These are phyloP conservation scores for Porpolomopsis calyptriformis DNA, from an alignment of 768 basidiomycete genomes.

Conservation along the genomic window DNA sequence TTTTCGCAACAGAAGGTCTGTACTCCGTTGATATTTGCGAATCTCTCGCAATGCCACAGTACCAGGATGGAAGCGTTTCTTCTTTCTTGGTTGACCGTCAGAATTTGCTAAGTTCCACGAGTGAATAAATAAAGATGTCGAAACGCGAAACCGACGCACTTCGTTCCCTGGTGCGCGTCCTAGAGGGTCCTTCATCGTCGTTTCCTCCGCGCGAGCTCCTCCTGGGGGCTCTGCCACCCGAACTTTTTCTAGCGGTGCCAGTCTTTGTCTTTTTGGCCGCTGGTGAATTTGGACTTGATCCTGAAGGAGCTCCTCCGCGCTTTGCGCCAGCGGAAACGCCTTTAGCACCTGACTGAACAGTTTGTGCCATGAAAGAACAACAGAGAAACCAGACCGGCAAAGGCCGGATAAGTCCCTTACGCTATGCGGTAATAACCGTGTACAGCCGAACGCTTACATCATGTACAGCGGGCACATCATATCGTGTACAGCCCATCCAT, in stretches of 20 bases:
- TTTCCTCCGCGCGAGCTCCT: background rate
- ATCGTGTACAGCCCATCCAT: background rate
- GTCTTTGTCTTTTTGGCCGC: conserved; percentile 39
- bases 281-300: conserved; percentile 37
- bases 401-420: background rate
- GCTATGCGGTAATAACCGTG: background rate
- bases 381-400: conserved; percentile 1
- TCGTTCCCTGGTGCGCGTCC: background rate
- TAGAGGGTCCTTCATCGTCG: background rate
- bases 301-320: conserved; percentile 34
- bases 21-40: conserved; percentile 88
- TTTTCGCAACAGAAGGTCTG: conserved; percentile 77
- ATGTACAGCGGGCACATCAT: background rate
- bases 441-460: background rate
- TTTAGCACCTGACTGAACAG: conserved; percentile 46
- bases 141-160: conserved; percentile 3
- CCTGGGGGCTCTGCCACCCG: conserved; percentile 53
- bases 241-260: conserved; percentile 76
- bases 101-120: conserved; percentile 2
- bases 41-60: conserved; percentile 88
- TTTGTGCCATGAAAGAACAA: conserved; percentile 48
- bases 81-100: conserved; percentile 7
- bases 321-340: conserved; percentile 34
- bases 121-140: background rate
- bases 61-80: conserved; percentile 72